Conservation (phyloP, 2,329 filamentous ascomycete genomes). For the Fusarium sp. region DNA sequence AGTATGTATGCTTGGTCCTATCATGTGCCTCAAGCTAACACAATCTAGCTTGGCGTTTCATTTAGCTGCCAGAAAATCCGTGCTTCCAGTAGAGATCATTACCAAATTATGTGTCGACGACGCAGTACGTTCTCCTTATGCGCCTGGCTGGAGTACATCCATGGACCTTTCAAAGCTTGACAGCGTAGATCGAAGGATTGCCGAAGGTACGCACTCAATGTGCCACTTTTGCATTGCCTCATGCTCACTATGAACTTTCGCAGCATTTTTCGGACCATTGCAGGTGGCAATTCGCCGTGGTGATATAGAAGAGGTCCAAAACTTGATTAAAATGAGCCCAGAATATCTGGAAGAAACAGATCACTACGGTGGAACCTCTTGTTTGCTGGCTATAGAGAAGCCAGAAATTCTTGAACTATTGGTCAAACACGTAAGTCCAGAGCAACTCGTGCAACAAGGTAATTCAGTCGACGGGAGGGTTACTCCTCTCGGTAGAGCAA, state of each 20-base stretch:
- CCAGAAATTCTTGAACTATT: not conserved
- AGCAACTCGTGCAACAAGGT: not conserved
- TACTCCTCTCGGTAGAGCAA: not conserved
- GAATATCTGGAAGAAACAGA: not conserved
- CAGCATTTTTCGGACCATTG: not conserved
- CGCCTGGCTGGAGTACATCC: too few species aligned
- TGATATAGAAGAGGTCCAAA: not conserved
- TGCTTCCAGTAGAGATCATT: rapidly evolving
- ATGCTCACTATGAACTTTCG: not conserved
- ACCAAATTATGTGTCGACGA: not conserved
- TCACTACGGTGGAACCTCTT: not conserved
- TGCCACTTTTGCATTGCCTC: too few species aligned
- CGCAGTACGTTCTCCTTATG: rapidly evolving
- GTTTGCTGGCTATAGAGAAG: not conserved
- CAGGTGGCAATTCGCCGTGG: not conserved
- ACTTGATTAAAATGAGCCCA: not conserved
- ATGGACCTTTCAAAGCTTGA: too few species aligned
- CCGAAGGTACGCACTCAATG: not conserved
- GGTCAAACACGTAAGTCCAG: not conserved
- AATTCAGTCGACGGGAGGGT: rapidly evolving
- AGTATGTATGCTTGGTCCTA: rapidly evolving
- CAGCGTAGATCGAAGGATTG: rapidly evolving
- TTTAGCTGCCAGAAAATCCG: rapidly evolving
- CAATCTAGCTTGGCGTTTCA: not conserved
- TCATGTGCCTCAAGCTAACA: rapidly evolving